phyloP scores from a whole-genome alignment of 2,329 filamentous ascomycete genomes.

The Beauveria rudraprayagi region DNA sequence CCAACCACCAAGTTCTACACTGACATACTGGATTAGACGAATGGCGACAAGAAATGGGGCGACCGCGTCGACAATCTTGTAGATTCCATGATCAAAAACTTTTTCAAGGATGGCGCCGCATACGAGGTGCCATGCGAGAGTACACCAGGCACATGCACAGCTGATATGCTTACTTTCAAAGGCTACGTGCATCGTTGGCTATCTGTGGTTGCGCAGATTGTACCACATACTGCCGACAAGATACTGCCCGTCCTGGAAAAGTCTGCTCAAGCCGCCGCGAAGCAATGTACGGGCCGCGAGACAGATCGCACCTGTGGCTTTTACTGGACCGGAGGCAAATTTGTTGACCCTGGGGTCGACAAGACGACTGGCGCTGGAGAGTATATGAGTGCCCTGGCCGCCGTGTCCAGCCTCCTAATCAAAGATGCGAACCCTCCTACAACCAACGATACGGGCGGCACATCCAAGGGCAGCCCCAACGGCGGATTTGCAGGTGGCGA shows the following conservation, averaged over 20 bases:
- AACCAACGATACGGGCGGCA: constrained; percentile 41
- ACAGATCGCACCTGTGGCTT: constrained; percentile 56
- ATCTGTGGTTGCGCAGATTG: constrained; percentile 51
- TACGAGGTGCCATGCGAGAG: constrained; percentile 60
- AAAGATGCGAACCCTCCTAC: constrained; percentile 27
- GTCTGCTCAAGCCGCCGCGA: constrained; percentile 52
- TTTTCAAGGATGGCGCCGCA: constrained; percentile 52
- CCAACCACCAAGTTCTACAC: background rate
- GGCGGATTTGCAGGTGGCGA: constrained; percentile 21
- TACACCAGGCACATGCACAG: constrained; percentile 48
- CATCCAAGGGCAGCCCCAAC: constrained; percentile 28
- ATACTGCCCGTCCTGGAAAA: constrained; percentile 51
- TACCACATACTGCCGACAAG: constrained; percentile 45
- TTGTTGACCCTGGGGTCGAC: constrained; percentile 27
- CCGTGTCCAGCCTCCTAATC: constrained; percentile 42
- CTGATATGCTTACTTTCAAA: constrained; percentile 68
- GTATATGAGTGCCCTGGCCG: constrained; percentile 45
- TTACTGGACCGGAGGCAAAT: constrained; percentile 40
- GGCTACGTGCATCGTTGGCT: constrained; percentile 62
- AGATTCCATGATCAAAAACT: constrained; percentile 38
- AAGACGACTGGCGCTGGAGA: constrained; percentile 46
- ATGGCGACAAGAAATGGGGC: constrained; percentile 8
- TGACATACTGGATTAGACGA: background rate
- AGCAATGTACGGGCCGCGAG: constrained; percentile 52
- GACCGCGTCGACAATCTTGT: constrained; percentile 43